Base-by-base conservation (phyloP, 352 stramenopile species). In the Pythium rishiriense region DNA sequence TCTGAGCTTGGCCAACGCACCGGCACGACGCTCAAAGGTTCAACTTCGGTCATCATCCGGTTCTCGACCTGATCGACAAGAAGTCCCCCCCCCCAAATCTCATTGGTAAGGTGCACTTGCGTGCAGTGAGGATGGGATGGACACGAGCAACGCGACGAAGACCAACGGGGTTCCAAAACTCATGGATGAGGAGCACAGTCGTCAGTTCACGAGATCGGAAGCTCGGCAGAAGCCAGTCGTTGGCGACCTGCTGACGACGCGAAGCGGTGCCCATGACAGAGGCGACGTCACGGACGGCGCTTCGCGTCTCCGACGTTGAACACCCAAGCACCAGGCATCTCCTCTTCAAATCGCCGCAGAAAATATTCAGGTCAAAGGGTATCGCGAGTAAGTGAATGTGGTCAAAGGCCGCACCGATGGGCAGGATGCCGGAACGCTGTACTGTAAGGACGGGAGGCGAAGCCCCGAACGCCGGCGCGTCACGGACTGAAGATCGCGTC, bases 401-500 rank as follows among this genome's bases (percentile, higher is more conserved):
- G 6, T 37, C 31, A 37, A 37, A 6, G 31, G 6, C 31, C 11
- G 31, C 31, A 37, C 31, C 31, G 31, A 11, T 37, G 31, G 31
- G 6, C n/a, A n/a, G n/a, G n/a, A n/a, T n/a, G n/a, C n/a, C n/a
- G n/a, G 21, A 17, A 6, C 22, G 8, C 26, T 3, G 24, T 51
- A 31, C 10, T 9, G 45, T 51, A 35, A 24, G 22, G 7, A 51
- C 45, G 17, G 45, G 45, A 51, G 9, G 4, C 42, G 42, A 49
- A 25, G 42, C 42, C 25, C 42, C 12, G 24, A 17, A 53, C 47
- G 39, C 22, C 19, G 31, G 21, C 49, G 49, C 49, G 49, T 56
- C 49, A 56, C 49, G 28, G 17, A 50, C 52, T 59, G 39, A 59
- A 59, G 52, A 59, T 59, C 41, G 50, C 50, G n/a, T 26, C 37